Evolutionary conservation across 768 basidiomycete genomes (phyloP).

Genomic region (Mycena epipterygia): DNA sequence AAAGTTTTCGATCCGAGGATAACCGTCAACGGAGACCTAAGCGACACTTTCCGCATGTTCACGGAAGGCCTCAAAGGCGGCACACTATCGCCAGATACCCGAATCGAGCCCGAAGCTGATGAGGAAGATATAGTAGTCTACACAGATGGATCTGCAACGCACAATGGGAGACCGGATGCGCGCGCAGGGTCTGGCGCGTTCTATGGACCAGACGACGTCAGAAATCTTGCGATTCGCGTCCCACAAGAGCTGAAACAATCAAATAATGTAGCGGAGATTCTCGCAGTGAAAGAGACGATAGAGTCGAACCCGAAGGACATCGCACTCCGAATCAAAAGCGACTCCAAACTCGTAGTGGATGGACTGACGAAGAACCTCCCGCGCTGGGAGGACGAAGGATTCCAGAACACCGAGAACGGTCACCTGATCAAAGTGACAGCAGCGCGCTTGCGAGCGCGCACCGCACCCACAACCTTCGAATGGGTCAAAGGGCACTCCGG

Average conservation of each 20-base stretch:
- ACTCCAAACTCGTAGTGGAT: neutral
- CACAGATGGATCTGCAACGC: constrained; percentile 39
- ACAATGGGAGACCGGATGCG: neutral
- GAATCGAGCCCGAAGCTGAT: constrained; percentile 4
- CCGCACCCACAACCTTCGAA: too few relatives aligned
- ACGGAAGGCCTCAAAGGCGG: neutral
- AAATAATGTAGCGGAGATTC: neutral
- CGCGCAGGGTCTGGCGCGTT: neutral
- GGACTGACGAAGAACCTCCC: neutral
- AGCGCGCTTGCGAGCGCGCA: too few relatives aligned
- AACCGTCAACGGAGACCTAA: constrained; percentile 1
- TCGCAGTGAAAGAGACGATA: neutral
- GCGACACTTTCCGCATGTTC: constrained; percentile 28
- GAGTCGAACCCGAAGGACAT: neutral
- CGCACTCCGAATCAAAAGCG: neutral
- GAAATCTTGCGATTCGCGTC: neutral
- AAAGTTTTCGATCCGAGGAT: constrained; percentile 15
- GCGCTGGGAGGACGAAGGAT: too few relatives aligned
- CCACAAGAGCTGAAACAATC: neutral
- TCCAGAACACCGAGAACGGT: too few relatives aligned
- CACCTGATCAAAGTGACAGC: too few relatives aligned
- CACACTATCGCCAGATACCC: neutral
- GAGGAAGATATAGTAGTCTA: constrained; percentile 28
- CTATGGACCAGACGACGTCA: neutral
- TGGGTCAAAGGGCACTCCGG: too few relatives aligned